A percentile compares a stretch with the other conserved stretches of the same genome.
These are phyloP conservation scores for Corrigiola litoralis DNA, from an alignment of 179 eudicot genomes.

Conservation along the genomic window DNA sequence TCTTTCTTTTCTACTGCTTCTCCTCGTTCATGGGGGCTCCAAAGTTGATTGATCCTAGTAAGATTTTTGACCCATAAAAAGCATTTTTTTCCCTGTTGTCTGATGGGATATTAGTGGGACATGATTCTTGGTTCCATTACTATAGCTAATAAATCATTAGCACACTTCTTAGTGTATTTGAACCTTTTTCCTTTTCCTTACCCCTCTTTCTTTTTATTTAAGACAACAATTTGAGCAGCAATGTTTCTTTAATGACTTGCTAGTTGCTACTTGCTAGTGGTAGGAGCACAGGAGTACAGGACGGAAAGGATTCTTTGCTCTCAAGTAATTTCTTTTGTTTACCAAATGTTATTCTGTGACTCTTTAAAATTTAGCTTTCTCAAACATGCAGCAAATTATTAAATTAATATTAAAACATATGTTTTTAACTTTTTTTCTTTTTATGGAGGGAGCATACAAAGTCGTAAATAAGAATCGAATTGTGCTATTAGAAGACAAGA, in stretches of 20 bases:
- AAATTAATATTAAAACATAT: too few relatives aligned
- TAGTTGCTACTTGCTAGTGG: background rate
- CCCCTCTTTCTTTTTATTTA: background rate
- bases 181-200: background rate
- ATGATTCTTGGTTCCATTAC: conserved; percentile 26
- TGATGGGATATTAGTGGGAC: conserved; percentile 24
- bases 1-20: background rate
- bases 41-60: conserved; percentile 20
- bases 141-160: conserved; percentile 19
- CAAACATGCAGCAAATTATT: too few relatives aligned
- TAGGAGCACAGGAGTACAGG: background rate
- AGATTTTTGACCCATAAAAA: conserved; percentile 29
- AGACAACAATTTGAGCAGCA: background rate
- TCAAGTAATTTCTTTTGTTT: background rate
- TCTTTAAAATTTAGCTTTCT: too few relatives aligned
- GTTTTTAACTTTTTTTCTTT: too few relatives aligned
- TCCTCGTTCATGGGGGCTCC: background rate
- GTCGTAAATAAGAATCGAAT: too few relatives aligned
- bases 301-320: background rate
- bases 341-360: too few relatives aligned
- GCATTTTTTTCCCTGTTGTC: conserved; percentile 9
- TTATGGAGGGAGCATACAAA: too few relatives aligned
- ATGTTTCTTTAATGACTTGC: background rate
- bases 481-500: too few relatives aligned
- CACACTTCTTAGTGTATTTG: conserved; percentile 11